Evolutionary conservation across 73 alveolate species (phyloP), one percentile per base, ranked within the genome.

Genomic region (Paramecium sexaurelia): DNA sequence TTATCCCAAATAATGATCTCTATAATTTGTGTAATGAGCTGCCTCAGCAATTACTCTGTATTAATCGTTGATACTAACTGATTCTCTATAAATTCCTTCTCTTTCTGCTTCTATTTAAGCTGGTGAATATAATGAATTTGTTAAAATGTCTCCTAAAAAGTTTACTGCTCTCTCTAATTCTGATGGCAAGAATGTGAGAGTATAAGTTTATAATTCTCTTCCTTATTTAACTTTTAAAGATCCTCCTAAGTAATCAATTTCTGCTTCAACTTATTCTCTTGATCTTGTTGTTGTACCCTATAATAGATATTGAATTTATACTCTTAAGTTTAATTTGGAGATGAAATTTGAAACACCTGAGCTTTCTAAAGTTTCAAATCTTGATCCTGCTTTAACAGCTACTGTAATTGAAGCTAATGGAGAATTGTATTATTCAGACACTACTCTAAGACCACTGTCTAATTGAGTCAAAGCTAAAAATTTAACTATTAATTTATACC

Each of bases 1-100:
- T 75, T 95, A 96, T 26, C 98, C 93, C 55, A 87, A 24, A 69
- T 39, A 87, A 94, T 95, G 98, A 36, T 95, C 98, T 94, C 97
- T 95, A 95, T 87, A 95, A 57, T 89, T 55, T 73, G 92, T 96
- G 95, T 40, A 92, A 92, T 94, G 95, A 32, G 92, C 94, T 36
- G 93, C 93, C 87, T 96, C 97, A 19, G 93, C 55, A 40, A 92
- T 40, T 78, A 95, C 92, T 66, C 93, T 94, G 67, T 55, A 40
- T 94, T 92, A 93, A 55, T 87, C 91, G 40, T 57, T 85, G 55
- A 55, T 93, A 92, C 87, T 91, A 69, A 89, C 96, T 45, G 85
- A 93, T 75, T 92, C 95, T 45, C 87, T 82, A 85, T 75, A 33
- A 41, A 96, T 94, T 22, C 75, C 96, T 55, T 95, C 96, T 93